phyloP scores from a whole-genome alignment of 1,139 yeast species.

The Geotrichum fermentans region DNA sequence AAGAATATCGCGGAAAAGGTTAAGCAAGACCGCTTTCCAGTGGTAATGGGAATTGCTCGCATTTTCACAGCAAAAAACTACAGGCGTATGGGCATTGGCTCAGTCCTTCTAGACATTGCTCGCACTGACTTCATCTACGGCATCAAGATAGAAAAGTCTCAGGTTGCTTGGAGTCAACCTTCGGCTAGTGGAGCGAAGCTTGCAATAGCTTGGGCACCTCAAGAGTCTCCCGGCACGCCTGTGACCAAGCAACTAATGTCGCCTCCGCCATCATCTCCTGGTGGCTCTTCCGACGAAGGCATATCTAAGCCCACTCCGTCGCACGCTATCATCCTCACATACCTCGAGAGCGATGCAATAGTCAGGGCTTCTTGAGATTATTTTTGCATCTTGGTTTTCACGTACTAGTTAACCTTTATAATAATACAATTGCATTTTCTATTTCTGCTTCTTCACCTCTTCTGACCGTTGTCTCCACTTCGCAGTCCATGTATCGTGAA shows the following conservation, averaged over 20 bases:
- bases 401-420: no score
- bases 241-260: background rate
- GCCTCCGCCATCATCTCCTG: conserved; percentile 11
- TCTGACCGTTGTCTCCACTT: background rate
- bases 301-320: background rate
- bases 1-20: conserved; percentile 1
- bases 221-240: background rate
- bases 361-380: background rate
- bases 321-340: conserved; percentile 4
- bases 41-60: conserved; percentile 55
- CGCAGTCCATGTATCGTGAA: background rate
- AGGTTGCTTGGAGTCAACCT: conserved; percentile 70
- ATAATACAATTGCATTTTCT: background rate
- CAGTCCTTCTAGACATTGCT: conserved; percentile 43
- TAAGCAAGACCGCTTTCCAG: conserved; percentile 2
- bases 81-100: conserved; percentile 51
- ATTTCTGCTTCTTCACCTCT: background rate
- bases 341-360: conserved; percentile 13
- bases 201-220: conserved; percentile 38
- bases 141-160: conserved; percentile 38
- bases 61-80: conserved; percentile 57
- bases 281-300: background rate
- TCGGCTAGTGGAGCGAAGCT: conserved; percentile 56
- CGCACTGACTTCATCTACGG: conserved; percentile 51
- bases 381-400: background rate